Evolutionary conservation across 768 basidiomycete genomes (phyloP).

Genomic region (Mycena metata): DNA sequence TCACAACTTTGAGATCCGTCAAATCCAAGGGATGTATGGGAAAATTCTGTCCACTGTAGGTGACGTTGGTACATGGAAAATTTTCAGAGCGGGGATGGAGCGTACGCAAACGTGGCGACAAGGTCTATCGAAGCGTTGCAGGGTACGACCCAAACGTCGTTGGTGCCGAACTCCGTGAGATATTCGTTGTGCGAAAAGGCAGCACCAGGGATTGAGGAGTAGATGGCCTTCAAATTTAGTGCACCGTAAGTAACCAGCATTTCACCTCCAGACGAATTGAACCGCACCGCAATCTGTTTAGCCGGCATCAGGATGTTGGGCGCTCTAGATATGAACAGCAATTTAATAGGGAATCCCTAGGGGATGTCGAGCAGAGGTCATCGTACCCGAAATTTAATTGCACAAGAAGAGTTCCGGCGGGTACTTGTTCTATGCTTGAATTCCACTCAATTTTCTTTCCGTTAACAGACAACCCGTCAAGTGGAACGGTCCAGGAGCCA

Average conservation of each 20-base stretch:
- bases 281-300: conserved; percentile 8
- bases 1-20: neutral
- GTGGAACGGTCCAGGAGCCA: conserved; percentile 33
- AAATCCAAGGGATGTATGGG: conserved; percentile 6
- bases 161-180: neutral
- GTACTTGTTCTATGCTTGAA: conserved; percentile 15
- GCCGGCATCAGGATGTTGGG: conserved; percentile 33
- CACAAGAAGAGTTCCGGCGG: conserved; percentile 20
- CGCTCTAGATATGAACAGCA: neutral
- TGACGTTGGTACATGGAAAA: too few relatives aligned
- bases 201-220: conserved; percentile 1
- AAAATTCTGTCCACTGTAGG: neutral
- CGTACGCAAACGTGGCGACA: neutral
- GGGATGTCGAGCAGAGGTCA: neutral
- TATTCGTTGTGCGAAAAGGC: too few relatives aligned
- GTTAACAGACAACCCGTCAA: conserved; percentile 24
- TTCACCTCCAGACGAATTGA: neutral
- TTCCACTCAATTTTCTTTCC: conserved; percentile 33
- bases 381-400: conserved; percentile 26
- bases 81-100: too few relatives aligned
- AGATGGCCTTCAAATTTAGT: conserved; percentile 21
- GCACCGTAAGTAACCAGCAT: neutral
- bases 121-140: neutral
- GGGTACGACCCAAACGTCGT: neutral
- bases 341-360: neutral